Base-by-base conservation (phyloP, 352 stramenopile genomes). In the Saprolegnia diclina region DNA sequence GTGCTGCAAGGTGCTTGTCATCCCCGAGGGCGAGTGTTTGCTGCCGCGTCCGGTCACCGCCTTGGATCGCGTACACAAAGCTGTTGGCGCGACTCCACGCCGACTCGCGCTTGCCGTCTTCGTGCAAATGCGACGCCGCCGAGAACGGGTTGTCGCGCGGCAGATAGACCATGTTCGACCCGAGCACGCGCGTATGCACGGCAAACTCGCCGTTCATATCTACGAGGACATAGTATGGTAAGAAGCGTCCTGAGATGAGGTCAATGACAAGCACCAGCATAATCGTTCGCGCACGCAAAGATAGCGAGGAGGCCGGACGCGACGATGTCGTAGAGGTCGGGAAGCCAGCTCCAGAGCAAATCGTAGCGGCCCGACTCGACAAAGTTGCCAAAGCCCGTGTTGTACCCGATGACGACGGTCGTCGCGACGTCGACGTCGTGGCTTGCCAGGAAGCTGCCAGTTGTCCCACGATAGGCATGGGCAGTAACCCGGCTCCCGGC, bases 371-470 rank as follows among this genome's bases (percentile, higher is more conserved):
- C 57, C 4, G 80, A 80, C 21, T 90, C 82, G 38, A 90, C 71
- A 72, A 92, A 90, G 72, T 88, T 92, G 19, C 82, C 84, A 68
- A 92, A 92, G 50, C 84, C 84, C 5, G 84, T 87, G 71, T 90
- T 92, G 71, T 85, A 90, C 5, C 78, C 84, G 10, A 90, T 71
- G 48, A 90, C 73, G 32, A 92, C 56, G 0, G 81, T 79, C 48
- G 87, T 88, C 0, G 59, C 64, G 55, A 79, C 85, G 13, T 74
- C 67, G 1, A 65, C 67, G 7, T 72, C 38, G 7, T 77, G 65
- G 0, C 75, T 67, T 21, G 79, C 53, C 19, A 80, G 71, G 66
- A 91, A 91, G 32, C 72, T 67, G 21, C 71, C 74, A 54, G 87
- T 89, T 0, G 81, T 87, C n/a, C 78, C 81, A 40, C 65, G 56